These are phyloP conservation scores for Gracilaria caudata DNA, from an alignment of 23 red algal species.

Conservation along the genomic window DNA sequence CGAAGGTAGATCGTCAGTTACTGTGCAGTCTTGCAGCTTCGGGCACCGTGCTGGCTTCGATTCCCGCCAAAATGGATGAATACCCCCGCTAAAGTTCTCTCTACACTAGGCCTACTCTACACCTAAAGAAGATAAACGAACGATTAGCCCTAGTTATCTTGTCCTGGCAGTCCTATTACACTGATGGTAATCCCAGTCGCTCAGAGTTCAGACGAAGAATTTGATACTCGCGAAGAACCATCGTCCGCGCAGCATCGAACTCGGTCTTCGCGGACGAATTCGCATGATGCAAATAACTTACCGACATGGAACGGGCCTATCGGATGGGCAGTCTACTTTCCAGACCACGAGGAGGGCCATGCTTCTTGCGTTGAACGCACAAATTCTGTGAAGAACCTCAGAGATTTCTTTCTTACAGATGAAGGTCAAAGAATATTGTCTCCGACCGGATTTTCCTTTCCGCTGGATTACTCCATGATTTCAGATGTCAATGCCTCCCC, in stretches of 20 bases:
- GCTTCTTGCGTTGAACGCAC: constrained; percentile 47
- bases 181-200: neutral
- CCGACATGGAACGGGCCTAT: constrained; percentile 51
- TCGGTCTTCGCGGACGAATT: neutral
- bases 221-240: neutral
- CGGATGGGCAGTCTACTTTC: constrained; percentile 80
- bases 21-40: no score
- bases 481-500: constrained; percentile 28
- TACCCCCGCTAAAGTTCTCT: no score
- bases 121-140: no score
- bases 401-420: constrained; percentile 55
- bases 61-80: neutral
- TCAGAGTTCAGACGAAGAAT: neutral
- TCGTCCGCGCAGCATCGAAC: neutral
- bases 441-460: constrained; percentile 42
- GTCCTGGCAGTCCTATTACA: no score
- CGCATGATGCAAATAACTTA: neutral
- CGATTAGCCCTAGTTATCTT: no score
- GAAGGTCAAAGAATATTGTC: constrained; percentile 48
- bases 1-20: no score
- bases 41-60: neutral
- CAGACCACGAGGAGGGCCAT: constrained; percentile 44
- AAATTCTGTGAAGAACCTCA: constrained; percentile 43
- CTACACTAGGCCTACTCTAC: no score
- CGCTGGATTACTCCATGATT: constrained; percentile 56